phyloP scores from a whole-genome alignment of 495 filamentous ascomycete species.

The Lophiostoma macrostomum region DNA sequence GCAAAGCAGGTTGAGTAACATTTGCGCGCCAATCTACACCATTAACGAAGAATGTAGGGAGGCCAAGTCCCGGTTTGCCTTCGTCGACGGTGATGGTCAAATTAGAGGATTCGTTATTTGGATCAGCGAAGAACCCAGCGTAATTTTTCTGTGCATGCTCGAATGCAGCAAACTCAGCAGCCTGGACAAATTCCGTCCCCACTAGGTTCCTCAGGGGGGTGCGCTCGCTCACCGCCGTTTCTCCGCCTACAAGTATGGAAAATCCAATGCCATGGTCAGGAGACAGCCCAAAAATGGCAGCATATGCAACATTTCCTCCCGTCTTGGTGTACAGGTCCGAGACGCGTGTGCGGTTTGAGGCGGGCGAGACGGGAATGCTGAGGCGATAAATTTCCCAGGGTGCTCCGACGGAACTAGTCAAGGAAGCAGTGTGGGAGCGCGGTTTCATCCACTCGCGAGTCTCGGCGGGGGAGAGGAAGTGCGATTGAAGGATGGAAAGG shows the following conservation, averaged over 20 bases:
- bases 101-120: constrained; percentile 35
- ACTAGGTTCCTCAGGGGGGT: constrained; percentile 40
- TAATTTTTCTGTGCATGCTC: constrained; percentile 42
- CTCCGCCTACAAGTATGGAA: constrained; percentile 47
- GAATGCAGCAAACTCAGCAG: constrained; percentile 47
- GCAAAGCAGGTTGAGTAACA: not conserved
- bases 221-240: constrained; percentile 15
- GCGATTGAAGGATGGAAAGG: constrained; percentile 52
- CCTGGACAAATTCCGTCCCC: constrained; percentile 43
- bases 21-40: constrained; percentile 36
- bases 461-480: constrained; percentile 44
- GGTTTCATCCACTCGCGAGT: constrained; percentile 62
- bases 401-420: constrained; percentile 48
- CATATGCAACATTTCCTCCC: constrained; percentile 51
- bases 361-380: constrained; percentile 7
- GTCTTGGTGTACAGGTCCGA: constrained; percentile 57
- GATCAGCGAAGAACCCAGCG: constrained; percentile 43
- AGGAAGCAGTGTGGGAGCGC: constrained; percentile 46
- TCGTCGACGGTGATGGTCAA: constrained; percentile 48
- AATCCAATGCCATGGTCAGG: constrained; percentile 57
- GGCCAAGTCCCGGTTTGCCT: constrained; percentile 43
- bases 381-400: constrained; percentile 58
- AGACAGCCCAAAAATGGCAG: constrained; percentile 46
- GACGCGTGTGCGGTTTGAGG: constrained; percentile 15
- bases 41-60: constrained; percentile 45